Evolutionary conservation across 2,329 filamentous ascomycete genomes (phyloP), one percentile per base, ranked within the genome.

Genomic region (Trichoderma citrinoviride): DNA sequence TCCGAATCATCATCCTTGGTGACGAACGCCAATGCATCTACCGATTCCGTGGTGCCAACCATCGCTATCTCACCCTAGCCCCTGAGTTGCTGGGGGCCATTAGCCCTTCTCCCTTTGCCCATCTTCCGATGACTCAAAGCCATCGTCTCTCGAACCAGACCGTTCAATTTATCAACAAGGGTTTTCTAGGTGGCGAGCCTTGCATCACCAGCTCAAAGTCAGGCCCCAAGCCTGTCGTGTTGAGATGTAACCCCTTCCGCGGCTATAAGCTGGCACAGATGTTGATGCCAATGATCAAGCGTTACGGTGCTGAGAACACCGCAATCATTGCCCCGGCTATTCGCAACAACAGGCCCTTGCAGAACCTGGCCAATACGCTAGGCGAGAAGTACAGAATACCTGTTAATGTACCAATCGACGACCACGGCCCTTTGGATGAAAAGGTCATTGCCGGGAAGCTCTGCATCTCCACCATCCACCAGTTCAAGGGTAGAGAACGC

Each of bases 401-500:
- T 23, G 44, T 61, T 40, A 19, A 25, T 33, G 17, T 43, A 27
- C 43, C 63, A 3, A 17, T 55, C 5, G 49, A 61, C 15, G 50
- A 65, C 1, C 40, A 65, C 5, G 57, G 60, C 5, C 58, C 67
- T 21, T 54, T 74, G 2, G 58, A 75, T 25, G 67, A 75, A 19
- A 60, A 27, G 2, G 70, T 73, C 5, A 72, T 70, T 5, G 19
- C 66, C 4, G 71, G 72, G 12, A 76, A 76, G 58, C 14, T 75
- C 21, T 72, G 71, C 10, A 65, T 74, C 12, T 73, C 73, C 15
- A 74, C 72, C 0, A 74, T 74, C 49, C 73, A 76, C 41, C 72
- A 75, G 44, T 76, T 76, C 65, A 76, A 76, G 47, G 57, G 74
- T 5, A 72, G 68, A 47, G 73, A 76, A 65, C 73, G 73, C 17